Evolutionary conservation across 176 grass and related monocot species (phyloP).

Genomic region (Musa schizocarpa): DNA sequence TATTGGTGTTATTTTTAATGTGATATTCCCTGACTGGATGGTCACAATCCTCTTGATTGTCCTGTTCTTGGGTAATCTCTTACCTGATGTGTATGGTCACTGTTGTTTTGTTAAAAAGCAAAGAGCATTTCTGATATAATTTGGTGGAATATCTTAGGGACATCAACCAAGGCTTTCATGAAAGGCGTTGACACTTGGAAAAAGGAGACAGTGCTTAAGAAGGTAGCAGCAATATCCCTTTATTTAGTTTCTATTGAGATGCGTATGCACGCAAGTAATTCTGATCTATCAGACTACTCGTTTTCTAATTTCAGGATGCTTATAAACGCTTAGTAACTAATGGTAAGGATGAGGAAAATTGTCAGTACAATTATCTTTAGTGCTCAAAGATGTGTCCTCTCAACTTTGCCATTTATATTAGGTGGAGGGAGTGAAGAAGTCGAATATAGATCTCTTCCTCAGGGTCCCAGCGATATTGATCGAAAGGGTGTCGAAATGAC

Average conservation of each 20-base stretch:
- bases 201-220: constrained; percentile 39
- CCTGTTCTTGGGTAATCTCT: constrained; percentile 47
- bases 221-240: constrained; percentile 16
- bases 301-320: constrained; percentile 29
- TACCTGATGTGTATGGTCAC: not conserved
- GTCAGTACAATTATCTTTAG: not conserved
- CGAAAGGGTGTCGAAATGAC: not conserved
- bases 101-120: not conserved
- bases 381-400: not conserved
- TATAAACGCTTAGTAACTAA: constrained; percentile 15
- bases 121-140: not conserved
- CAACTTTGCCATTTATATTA: not conserved
- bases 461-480: not conserved
- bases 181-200: constrained; percentile 68
- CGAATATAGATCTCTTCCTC: constrained; percentile 33
- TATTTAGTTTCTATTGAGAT: not conserved
- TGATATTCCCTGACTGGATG: constrained; percentile 66
- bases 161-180: constrained; percentile 54
- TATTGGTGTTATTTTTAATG: constrained; percentile 66
- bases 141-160: constrained; percentile 28
- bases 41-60: constrained; percentile 56
- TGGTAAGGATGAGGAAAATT: constrained; percentile 19
- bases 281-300: not conserved
- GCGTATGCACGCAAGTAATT: not conserved
- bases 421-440: constrained; percentile 20